Percentiles rank a stretch among this genome's conserved stretches.
Conservation (phyloP, 768 basidiomycete species). For the Serendipita sp. region DNA sequence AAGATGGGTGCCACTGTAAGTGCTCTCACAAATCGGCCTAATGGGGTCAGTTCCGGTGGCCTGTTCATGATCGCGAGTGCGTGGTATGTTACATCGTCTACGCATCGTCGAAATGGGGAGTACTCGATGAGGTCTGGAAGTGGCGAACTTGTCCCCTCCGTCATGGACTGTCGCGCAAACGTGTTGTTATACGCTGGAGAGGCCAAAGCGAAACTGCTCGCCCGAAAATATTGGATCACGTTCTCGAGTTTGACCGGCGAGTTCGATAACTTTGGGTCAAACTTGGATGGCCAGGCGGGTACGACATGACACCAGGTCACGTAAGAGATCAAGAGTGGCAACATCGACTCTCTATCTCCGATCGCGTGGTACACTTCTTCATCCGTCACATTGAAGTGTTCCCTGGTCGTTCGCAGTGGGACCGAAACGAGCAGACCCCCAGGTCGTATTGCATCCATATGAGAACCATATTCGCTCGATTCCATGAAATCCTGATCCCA, state of each 20-base stretch:
- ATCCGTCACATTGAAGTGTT: neutral
- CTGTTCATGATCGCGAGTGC: neutral
- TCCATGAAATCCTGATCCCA: neutral
- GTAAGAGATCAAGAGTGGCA: neutral
- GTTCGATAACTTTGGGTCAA: neutral
- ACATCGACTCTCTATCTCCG: neutral
- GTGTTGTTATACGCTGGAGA: constrained; percentile 9
- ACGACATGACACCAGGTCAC: neutral
- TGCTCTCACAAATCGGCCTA: neutral
- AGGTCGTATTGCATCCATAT: neutral
- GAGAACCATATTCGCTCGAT: neutral
- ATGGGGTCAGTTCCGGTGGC: neutral
- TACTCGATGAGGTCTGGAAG: neutral
- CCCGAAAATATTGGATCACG: constrained; percentile 10
- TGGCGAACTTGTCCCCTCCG: neutral
- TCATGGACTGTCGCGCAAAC: neutral
- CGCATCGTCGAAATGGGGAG: neutral
- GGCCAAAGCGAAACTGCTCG: constrained; percentile 8
- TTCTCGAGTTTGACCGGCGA: neutral
- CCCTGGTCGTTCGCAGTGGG: neutral
- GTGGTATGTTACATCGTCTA: neutral
- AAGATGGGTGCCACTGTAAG: neutral
- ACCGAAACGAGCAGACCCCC: neutral
- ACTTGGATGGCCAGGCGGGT: neutral
- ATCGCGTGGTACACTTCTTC: neutral